Percentiles rank a stretch among this genome's conserved stretches.
phyloP scores from a whole-genome alignment of 495 filamentous ascomycete species.

The Amniculicola lignicola region DNA sequence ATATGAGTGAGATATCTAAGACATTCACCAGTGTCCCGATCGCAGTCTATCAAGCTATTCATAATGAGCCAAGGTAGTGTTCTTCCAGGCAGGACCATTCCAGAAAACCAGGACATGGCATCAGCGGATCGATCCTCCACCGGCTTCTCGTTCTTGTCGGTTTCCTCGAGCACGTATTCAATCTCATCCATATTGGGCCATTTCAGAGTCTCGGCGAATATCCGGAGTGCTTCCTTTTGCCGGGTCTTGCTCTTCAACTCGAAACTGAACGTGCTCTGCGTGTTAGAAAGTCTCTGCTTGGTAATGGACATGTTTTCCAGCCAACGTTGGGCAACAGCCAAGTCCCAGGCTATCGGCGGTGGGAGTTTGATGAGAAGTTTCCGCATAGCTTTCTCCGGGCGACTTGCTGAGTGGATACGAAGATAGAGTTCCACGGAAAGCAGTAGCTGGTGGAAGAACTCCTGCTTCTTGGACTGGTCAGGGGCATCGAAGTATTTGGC shows the following conservation, averaged over 20 bases:
- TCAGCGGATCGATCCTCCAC: slow-evolving; percentile 61
- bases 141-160: slow-evolving; percentile 50
- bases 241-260: slow-evolving; percentile 58
- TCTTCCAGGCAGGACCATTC: slow-evolving; percentile 63
- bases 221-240: slow-evolving; percentile 61
- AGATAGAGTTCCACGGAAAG: slow-evolving; percentile 65
- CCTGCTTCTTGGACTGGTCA: slow-evolving; percentile 48
- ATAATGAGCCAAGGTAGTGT: slow-evolving; percentile 70
- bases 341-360: slow-evolving; percentile 64
- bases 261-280: slow-evolving; percentile 49
- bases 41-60: slow-evolving; percentile 69
- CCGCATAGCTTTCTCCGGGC: slow-evolving; percentile 53
- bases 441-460: slow-evolving; percentile 70
- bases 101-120: slow-evolving; percentile 70
- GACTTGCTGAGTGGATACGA: slow-evolving; percentile 55
- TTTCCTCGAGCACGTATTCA: slow-evolving; percentile 55
- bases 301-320: slow-evolving; percentile 63
- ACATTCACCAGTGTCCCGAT: slow-evolving; percentile 56
- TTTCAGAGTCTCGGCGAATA: slow-evolving; percentile 66
- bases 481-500: slow-evolving; percentile 60
- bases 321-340: slow-evolving; percentile 66
- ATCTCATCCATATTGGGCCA: slow-evolving; percentile 69
- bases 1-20: slow-evolving; percentile 60
- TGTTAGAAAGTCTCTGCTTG: slow-evolving; percentile 45
- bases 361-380: slow-evolving; percentile 58